Evolutionary conservation across 345 rosid genomes (phyloP).

Genomic region (Camelina neglecta): DNA sequence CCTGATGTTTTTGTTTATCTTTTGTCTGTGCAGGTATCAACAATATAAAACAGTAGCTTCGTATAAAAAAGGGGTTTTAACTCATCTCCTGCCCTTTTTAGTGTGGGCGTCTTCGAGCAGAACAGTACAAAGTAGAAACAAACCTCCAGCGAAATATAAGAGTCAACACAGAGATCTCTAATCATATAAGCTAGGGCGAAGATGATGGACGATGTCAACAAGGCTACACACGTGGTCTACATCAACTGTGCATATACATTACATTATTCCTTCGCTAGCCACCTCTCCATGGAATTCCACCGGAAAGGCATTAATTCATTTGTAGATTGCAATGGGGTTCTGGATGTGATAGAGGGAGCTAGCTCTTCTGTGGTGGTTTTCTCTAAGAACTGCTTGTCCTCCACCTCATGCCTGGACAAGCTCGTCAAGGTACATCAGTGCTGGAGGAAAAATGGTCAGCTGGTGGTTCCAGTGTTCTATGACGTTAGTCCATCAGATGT

Average conservation of each 20-base stretch:
- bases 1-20: no score
- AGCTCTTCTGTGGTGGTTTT: constrained; percentile 19
- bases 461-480: constrained; percentile 38
- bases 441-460: neutral
- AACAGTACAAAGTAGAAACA: no score
- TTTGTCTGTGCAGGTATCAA: no score
- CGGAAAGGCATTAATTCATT: neutral
- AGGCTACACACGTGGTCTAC: neutral
- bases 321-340: neutral
- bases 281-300: constrained; percentile 16
- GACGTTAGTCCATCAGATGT: constrained; percentile 18
- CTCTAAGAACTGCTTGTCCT: neutral
- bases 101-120: no score
- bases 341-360: neutral
- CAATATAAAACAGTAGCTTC: no score
- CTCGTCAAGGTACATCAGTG: constrained; percentile 1
- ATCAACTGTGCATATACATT: constrained; percentile 8
- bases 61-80: no score
- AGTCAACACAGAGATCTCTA: no score
- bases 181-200: no score
- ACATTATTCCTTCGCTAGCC: constrained; percentile 27
- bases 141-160: no score
- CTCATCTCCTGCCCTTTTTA: no score
- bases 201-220: no score
- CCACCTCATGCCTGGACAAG: constrained; percentile 8